Base-by-base conservation (phyloP, 1,139 yeast species). In the Sugiyamaella japonica region DNA sequence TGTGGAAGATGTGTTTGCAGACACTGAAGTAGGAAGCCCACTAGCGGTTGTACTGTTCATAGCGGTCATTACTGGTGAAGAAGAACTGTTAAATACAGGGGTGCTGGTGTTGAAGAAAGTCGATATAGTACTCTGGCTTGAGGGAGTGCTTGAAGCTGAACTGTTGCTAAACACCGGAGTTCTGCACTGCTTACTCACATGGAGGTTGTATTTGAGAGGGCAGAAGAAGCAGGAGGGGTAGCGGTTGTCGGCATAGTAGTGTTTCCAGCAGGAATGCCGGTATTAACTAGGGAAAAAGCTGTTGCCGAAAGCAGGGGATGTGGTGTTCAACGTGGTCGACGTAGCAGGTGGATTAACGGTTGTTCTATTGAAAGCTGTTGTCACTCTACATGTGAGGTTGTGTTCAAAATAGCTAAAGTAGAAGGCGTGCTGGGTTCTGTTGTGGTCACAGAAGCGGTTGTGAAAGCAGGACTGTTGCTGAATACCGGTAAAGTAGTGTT, bases 1-100 rank as follows among this genome's bases (percentile, higher is more conserved):
- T 20, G 46, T 47, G 13, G 52, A 38, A n/a, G 42, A 43, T 8
- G 53, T 47, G 45, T 28, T 45, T 32, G 32, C n/a, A 3, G 50
- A 40, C 9, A 32, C 25, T 10, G 42, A 38, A 9, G 42, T 38
- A 17, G 6, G 3, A 3, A 3, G 42, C 13, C n/a, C 12, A 29
- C 32, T 42, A 10, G 15, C 15, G 23, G 23, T 42, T 6, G 46
- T 31, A 31, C 39, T 44, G 44, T 23, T 40, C 17, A 42, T 13
- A 9, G 23, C 28, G 29, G 44, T 25, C n/a, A 12, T 2, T 3
- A 10, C 32, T 40, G 32, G 5, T 23, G 15, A 40, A 15, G 20
- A 15, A 10, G 13, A 42, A 17, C 36, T 36, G 20, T 9, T 20
- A 7, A 15, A 16, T 40, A 36, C 29, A 17, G 50, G 34, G 9